Conservation (phyloP, 148 eudicot species). For the Rheum nobile region DNA sequence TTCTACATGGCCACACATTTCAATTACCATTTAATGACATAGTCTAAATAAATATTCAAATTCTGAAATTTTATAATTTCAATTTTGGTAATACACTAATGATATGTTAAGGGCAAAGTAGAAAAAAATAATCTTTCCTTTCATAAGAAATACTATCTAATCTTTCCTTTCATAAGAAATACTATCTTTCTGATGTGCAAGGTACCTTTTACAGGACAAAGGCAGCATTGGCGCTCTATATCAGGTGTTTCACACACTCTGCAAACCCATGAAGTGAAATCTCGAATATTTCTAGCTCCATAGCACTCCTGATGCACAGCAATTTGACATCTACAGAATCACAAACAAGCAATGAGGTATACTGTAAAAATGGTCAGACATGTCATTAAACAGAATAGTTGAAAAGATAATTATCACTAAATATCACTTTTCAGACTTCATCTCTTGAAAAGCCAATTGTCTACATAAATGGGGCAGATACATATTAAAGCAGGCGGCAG, state of each 20-base stretch:
- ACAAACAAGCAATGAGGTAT: background rate
- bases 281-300: conserved; percentile 83
- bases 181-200: background rate
- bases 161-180: background rate
- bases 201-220: conserved; percentile 97
- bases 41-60: background rate
- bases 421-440: background rate
- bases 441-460: background rate
- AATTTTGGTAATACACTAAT: background rate
- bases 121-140: background rate
- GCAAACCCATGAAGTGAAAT: conserved; percentile 98
- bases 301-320: conserved; percentile 99
- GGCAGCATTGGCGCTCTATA: conserved; percentile 84
- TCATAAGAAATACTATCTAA: background rate
- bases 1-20: background rate
- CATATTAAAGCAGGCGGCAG: background rate
- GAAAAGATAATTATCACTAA: background rate
- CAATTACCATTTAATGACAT: background rate
- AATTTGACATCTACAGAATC: conserved; percentile 72
- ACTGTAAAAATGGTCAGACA: background rate
- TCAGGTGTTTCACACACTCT: conserved; percentile 92
- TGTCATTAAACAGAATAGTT: background rate
- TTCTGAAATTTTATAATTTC: background rate
- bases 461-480: background rate
- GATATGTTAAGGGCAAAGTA: background rate